Evolutionary conservation across 306 rosid genomes (phyloP).

Genomic region (Prinsepia uniflora): DNA sequence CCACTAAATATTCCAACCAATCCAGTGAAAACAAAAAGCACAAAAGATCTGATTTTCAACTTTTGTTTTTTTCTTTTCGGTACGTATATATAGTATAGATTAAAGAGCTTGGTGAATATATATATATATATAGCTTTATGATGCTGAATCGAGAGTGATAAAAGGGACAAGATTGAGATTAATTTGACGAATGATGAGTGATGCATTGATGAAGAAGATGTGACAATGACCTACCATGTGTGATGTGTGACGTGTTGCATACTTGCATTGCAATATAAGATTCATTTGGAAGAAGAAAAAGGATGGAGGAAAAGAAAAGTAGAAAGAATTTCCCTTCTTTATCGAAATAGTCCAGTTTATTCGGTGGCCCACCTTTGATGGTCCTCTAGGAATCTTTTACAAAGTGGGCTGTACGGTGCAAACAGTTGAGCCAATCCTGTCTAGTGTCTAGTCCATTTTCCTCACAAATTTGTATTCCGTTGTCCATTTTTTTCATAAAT

Average conservation of each 20-base stretch:
- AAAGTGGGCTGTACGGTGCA: not conserved
- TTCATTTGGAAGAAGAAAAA: not conserved
- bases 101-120: not conserved
- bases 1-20: not conserved
- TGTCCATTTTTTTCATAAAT: too few species aligned
- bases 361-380: slow-evolving; percentile 28
- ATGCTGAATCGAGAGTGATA: not conserved
- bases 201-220: not conserved
- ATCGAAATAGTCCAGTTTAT: slow-evolving; percentile 5
- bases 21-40: not conserved
- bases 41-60: not conserved
- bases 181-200: not conserved
- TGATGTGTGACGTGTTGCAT: not conserved
- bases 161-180: not conserved
- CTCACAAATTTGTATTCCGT: too few species aligned
- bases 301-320: slow-evolving; percentile 26
- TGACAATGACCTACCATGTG: not conserved
- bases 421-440: too few species aligned
- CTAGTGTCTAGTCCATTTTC: too few species aligned
- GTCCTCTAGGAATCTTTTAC: slow-evolving; percentile 31
- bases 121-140: not conserved
- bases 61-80: not conserved
- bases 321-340: slow-evolving; percentile 7
- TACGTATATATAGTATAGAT: too few species aligned
- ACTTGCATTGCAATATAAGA: too few species aligned